Evolutionary conservation across 2,329 filamentous ascomycete species (phyloP).

Genomic region (Pseudocercospora fuligena): DNA sequence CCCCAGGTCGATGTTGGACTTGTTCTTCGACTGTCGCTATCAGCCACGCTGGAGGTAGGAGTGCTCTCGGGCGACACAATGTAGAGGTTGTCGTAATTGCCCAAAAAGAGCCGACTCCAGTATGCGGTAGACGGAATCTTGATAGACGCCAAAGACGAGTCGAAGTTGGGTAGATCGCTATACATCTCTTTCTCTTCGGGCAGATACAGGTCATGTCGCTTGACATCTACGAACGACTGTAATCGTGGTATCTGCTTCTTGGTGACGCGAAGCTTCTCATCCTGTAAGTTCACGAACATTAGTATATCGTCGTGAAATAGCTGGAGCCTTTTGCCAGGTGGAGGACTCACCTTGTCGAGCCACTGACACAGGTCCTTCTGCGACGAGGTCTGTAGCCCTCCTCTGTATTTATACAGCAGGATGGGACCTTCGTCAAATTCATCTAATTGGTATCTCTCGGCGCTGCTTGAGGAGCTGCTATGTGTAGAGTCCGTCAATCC

Average conservation of each 20-base stretch:
- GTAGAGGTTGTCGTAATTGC: conserved; percentile 54
- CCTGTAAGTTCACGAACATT: conserved; percentile 23
- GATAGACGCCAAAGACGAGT: conserved; percentile 54
- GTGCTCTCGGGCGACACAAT: conserved; percentile 53
- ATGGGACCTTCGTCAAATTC: conserved; percentile 50
- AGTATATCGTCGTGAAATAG: conserved; percentile 3
- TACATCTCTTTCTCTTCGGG: conserved; percentile 44
- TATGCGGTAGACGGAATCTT: conserved; percentile 51
- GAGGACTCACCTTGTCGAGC: conserved; percentile 41
- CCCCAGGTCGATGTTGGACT: conserved; percentile 39
- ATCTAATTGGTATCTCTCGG: conserved; percentile 48
- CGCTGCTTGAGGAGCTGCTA: conserved; percentile 46
- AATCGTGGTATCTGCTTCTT: conserved; percentile 53
- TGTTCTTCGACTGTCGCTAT: conserved; percentile 36
- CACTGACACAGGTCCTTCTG: conserved; percentile 50
- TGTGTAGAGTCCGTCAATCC: conserved; percentile 52
- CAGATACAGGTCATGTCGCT: conserved; percentile 52
- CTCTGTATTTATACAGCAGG: conserved; percentile 51
- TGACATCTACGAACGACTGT: conserved; percentile 52
- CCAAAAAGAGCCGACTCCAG: conserved; percentile 52
- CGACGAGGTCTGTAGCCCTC: conserved; percentile 48
- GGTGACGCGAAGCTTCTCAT: conserved; percentile 52
- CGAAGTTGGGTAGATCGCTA: conserved; percentile 47
- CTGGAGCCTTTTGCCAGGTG: neutral
- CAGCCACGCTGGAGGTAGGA: conserved; percentile 38